Evolutionary conservation across 208 protist species (phyloP).

Genomic region (Acanthamoeba quina): DNA sequence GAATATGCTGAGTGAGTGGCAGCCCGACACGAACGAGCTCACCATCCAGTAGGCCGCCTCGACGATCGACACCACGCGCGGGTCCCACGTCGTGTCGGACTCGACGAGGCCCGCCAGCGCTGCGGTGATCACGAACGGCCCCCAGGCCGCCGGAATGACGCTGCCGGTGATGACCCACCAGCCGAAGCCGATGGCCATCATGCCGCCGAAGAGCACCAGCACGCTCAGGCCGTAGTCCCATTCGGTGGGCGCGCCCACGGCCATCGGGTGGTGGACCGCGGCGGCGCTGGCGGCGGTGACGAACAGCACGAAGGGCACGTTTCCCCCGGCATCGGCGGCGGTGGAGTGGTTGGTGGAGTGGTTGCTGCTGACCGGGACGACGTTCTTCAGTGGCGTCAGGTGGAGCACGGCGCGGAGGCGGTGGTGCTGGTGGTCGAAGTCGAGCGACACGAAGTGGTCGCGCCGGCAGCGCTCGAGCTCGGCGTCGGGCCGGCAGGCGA

Average conservation of each 20-base stretch:
- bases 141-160: constrained; percentile 14
- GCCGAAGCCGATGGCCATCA: neutral
- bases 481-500: neutral
- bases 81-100: constrained; percentile 9
- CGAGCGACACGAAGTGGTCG: neutral
- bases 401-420: constrained; percentile 5
- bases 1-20: neutral
- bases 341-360: neutral
- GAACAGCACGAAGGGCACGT: neutral
- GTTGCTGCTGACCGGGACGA: neutral
- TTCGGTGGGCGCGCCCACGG: neutral
- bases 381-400: neutral
- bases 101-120: neutral
- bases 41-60: constrained; percentile 52
- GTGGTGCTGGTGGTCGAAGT: neutral
- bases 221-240: neutral
- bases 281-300: neutral
- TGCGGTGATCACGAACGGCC: constrained; percentile 22
- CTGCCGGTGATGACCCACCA: constrained; percentile 55
- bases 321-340: neutral
- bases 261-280: neutral
- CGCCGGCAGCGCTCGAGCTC: neutral
- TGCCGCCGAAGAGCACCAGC: constrained; percentile 8
- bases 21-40: constrained; percentile 25
- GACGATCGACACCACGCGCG: constrained; percentile 22